These are phyloP conservation scores for Lactarius sanguifluus DNA, from an alignment of 768 basidiomycete genomes.

Conservation along the genomic window DNA sequence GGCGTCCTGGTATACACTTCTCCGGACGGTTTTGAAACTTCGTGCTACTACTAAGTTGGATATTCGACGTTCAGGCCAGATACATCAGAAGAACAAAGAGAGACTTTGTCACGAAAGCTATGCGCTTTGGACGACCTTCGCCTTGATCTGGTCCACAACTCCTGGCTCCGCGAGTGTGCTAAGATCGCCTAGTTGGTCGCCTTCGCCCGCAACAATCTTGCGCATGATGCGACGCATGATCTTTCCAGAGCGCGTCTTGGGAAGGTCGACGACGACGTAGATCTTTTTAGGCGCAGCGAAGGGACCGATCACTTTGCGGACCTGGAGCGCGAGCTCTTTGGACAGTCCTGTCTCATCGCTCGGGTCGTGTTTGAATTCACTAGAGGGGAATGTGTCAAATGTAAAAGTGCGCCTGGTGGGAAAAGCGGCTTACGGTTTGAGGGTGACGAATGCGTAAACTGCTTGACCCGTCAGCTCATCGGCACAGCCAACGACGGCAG, in stretches of 20 bases:
- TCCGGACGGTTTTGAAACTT: background rate
- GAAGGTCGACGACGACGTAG: conserved; percentile 77
- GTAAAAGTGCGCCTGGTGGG: background rate
- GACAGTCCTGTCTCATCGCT: conserved; percentile 65
- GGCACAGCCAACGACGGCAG: conserved; percentile 84
- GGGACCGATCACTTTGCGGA: conserved; percentile 96
- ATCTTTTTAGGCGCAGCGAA: conserved; percentile 97
- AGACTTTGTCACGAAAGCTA: background rate
- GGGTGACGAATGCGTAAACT: conserved; percentile 90
- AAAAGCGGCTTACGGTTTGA: conserved; percentile 78
- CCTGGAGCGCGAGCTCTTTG: conserved; percentile 93
- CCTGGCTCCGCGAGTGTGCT: conserved; percentile 89
- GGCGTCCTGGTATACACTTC: conserved; percentile 16
- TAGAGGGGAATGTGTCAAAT: conserved; percentile 31
- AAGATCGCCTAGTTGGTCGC: conserved; percentile 93
- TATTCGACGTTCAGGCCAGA: background rate
- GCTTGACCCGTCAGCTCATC: conserved; percentile 93
- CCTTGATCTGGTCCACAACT: conserved; percentile 83
- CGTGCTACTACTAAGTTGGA: background rate
- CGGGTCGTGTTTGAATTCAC: conserved; percentile 77
- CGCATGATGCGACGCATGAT: conserved; percentile 96
- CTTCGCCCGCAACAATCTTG: conserved; percentile 93
- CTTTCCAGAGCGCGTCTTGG: conserved; percentile 96
- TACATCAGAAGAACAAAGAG: background rate
- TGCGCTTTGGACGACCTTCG: conserved; percentile 56